Percentiles rank a stretch among this genome's conserved stretches.
Conservation (phyloP, 768 basidiomycete genomes). For the Sistotremastrum suecicum region DNA sequence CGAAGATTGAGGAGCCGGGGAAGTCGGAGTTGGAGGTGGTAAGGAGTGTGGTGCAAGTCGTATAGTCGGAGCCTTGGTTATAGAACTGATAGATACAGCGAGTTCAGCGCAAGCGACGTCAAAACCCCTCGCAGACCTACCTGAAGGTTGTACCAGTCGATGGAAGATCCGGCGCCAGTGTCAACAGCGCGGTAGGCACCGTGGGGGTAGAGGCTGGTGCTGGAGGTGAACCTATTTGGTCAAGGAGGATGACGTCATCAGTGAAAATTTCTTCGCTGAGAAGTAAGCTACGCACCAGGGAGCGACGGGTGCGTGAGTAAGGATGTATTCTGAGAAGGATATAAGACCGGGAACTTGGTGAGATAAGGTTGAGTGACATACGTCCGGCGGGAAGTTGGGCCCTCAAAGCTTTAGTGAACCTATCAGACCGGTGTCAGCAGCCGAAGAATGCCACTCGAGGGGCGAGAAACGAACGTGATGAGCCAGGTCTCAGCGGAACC, state of each 20-base stretch:
- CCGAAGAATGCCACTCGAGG: too few relatives aligned
- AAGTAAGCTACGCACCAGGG: too few relatives aligned
- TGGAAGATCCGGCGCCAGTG: not conserved
- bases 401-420: conserved; percentile 20
- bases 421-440: too few relatives aligned
- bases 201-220: too few relatives aligned
- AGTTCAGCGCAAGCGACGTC: not conserved
- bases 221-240: too few relatives aligned
- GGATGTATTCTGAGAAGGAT: conserved; percentile 3
- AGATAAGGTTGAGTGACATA: too few relatives aligned
- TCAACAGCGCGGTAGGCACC: conserved; percentile 1
- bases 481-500: conserved; percentile 37
- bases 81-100: not conserved
- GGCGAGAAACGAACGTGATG: conserved; percentile 9
- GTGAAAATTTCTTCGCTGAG: too few relatives aligned
- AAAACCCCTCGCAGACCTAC: conserved; percentile 3
- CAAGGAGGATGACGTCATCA: too few relatives aligned
- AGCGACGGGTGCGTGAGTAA: conserved; percentile 8
- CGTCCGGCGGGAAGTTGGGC: conserved; percentile 15
- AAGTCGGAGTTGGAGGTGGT: conserved; percentile 13
- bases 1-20: conserved; percentile 26
- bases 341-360: too few relatives aligned
- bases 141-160: conserved; percentile 9
- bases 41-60: conserved; percentile 12
- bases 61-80: conserved; percentile 7